Percentiles rank a stretch among this genome's conserved stretches.
These are phyloP conservation scores for Calocybe cyanea DNA, from an alignment of 768 basidiomycete species.

Conservation along the genomic window DNA sequence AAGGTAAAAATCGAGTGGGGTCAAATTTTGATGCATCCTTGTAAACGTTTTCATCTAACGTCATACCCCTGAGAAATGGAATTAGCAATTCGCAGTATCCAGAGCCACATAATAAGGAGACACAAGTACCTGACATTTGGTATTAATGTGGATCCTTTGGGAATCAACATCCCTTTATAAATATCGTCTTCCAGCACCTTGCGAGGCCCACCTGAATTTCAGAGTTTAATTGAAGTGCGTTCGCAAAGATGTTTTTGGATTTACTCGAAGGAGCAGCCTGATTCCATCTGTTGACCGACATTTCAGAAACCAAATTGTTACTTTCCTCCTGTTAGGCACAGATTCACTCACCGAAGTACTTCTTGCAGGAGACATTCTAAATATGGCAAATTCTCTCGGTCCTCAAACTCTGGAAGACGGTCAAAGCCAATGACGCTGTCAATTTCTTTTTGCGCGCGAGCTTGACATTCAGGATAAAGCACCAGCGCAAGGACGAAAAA, in stretches of 20 bases:
- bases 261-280: constrained; percentile 5
- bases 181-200: constrained; percentile 11
- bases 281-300: no score
- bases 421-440: no score
- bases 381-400: no score
- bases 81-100: constrained; percentile 1
- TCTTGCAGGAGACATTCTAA: no score
- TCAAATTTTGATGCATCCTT: constrained; percentile 8
- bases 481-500: no score
- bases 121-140: constrained; percentile 10
- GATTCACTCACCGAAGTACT: no score
- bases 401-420: no score
- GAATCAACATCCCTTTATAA: constrained; percentile 16
- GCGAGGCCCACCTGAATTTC: constrained; percentile 7
- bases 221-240: neutral
- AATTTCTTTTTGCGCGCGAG: no score
- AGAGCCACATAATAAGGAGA: constrained; percentile 15
- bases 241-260: neutral
- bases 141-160: constrained; percentile 12
- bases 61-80: constrained; percentile 8
- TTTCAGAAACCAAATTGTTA: no score
- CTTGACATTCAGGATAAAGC: no score
- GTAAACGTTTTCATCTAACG: constrained; percentile 12
- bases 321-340: no score
- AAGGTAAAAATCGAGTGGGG: constrained; percentile 11